phyloP scores from a whole-genome alignment of 2,329 filamentous ascomycete genomes.

The Stylonectria norvegica region DNA sequence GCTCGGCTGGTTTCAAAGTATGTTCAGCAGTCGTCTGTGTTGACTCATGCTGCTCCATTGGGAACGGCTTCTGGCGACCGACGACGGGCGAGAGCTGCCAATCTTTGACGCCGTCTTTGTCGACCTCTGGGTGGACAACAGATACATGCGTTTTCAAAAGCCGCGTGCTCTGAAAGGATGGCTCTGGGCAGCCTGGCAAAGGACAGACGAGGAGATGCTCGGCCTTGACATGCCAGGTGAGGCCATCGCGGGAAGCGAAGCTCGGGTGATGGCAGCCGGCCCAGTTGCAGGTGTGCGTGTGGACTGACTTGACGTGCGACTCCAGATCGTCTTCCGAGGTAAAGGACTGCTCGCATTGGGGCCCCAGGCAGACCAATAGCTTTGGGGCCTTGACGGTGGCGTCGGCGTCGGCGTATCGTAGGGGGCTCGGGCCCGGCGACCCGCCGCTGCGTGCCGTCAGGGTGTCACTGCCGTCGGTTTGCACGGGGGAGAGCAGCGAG shows the following conservation, averaged over 20 bases:
- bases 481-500: conserved; percentile 29
- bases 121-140: conserved; percentile 31
- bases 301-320: conserved; percentile 23
- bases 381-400: conserved; percentile 9
- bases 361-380: conserved; percentile 26
- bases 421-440: conserved; percentile 27
- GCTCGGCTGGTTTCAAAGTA: conserved; percentile 9
- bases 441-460: conserved; percentile 12
- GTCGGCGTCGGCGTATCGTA: conserved; percentile 10
- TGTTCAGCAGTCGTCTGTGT: not conserved
- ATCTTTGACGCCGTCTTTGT: conserved; percentile 19
- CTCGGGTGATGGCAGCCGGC: conserved; percentile 33
- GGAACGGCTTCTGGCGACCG: not conserved
- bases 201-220: conserved; percentile 44
- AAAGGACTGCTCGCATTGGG: conserved; percentile 26
- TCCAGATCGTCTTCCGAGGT: conserved; percentile 22
- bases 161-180: conserved; percentile 32
- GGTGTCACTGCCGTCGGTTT: conserved; percentile 27
- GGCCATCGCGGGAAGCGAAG: conserved; percentile 37
- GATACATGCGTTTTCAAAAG: conserved; percentile 37
- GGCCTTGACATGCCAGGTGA: conserved; percentile 42
- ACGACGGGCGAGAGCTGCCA: conserved; percentile 25
- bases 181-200: conserved; percentile 36
- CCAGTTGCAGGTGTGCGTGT: conserved; percentile 40
- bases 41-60: not conserved